Evolutionary conservation across 352 stramenopile genomes (phyloP).

Genomic region (Phytophthora megakarya): DNA sequence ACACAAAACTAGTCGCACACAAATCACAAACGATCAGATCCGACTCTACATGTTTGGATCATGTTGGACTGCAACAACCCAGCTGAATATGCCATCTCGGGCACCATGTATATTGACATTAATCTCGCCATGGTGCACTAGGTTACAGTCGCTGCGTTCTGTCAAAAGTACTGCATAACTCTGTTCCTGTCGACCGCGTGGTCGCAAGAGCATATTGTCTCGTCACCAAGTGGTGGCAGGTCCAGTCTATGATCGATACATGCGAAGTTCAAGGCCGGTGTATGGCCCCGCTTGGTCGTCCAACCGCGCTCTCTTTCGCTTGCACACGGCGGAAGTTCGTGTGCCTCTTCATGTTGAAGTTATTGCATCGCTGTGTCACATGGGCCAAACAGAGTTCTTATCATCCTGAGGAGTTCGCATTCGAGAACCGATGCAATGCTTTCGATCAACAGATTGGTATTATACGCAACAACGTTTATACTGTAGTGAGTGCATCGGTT

Average conservation of each 20-base stretch:
- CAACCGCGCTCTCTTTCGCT: neutral
- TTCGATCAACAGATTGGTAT: neutral
- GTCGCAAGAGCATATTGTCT: slow-evolving; percentile 21
- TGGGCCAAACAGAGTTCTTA: neutral
- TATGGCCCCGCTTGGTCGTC: slow-evolving; percentile 15
- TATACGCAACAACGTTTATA: too few relatives aligned
- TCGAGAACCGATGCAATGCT: neutral
- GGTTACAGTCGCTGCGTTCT: neutral
- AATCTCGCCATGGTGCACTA: neutral
- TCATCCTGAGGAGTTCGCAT: neutral
- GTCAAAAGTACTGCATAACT: neutral
- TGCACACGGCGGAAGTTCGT: slow-evolving; percentile 9
- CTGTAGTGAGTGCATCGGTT: too few relatives aligned
- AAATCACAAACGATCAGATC: slow-evolving; percentile 13
- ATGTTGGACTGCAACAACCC: neutral
- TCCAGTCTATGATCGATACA: slow-evolving; percentile 12
- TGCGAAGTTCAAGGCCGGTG: slow-evolving; percentile 17
- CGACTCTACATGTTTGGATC: too few relatives aligned
- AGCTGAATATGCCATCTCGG: too few relatives aligned
- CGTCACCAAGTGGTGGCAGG: slow-evolving; percentile 27
- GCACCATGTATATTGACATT: too few relatives aligned
- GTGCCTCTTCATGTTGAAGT: slow-evolving; percentile 14
- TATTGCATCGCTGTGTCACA: neutral
- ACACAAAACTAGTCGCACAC: slow-evolving; percentile 19
- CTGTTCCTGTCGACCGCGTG: neutral